Evolutionary conservation across 2,329 filamentous ascomycete species (phyloP).

Genomic region (Trichoderma endophyticum): DNA sequence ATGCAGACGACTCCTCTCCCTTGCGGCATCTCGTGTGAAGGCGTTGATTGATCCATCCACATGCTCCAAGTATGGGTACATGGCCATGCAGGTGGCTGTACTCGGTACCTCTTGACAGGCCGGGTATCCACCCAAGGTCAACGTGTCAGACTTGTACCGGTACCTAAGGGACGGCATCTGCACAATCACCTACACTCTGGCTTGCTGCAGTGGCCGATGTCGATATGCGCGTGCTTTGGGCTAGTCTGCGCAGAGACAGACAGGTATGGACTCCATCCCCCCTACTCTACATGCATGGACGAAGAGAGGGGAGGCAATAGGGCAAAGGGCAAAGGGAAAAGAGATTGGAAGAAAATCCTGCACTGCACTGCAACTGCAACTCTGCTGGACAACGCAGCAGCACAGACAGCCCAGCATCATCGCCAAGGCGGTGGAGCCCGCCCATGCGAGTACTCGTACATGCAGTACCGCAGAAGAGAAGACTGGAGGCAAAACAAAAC

Average conservation of each 20-base stretch:
- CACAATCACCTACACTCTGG: not conserved
- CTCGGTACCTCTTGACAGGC: not conserved
- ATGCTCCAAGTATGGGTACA: not conserved
- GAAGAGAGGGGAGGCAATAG: not conserved
- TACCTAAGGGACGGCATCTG: not conserved
- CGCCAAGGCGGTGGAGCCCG: not conserved
- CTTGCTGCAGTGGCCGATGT: slow-evolving; percentile 7
- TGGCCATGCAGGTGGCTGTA: not conserved
- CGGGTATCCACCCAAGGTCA: not conserved
- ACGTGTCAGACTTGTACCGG: not conserved
- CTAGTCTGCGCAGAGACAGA: not conserved
- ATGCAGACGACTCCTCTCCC: not conserved
- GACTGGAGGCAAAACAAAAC: not conserved
- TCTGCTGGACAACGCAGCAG: not conserved
- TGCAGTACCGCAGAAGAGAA: not conserved
- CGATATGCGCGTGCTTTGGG: slow-evolving; percentile 11
- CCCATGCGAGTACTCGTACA: not conserved
- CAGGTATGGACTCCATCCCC: not conserved
- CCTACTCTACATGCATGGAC: not conserved
- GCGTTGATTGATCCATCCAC: not conserved
- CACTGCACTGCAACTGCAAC: not conserved
- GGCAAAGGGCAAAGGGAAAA: not conserved
- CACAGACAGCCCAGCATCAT: not conserved
- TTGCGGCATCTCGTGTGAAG: not conserved
- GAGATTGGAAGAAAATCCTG: not conserved